A percentile compares a stretch with the other conserved stretches of the same genome.
These are phyloP conservation scores for Cajanus cajan DNA, from an alignment of 306 rosid genomes.

Conservation along the genomic window DNA sequence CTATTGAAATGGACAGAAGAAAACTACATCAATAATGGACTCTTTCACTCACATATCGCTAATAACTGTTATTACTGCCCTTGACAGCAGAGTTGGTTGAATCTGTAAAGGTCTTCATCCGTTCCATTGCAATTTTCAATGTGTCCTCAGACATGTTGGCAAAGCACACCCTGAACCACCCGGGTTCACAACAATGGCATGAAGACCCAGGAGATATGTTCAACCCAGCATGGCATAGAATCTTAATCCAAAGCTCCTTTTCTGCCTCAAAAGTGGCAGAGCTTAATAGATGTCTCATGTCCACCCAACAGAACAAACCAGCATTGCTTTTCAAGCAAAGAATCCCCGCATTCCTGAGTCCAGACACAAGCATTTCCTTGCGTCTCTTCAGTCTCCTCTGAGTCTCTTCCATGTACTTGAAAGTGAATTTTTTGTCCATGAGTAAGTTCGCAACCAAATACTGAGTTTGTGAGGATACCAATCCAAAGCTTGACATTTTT, in stretches of 20 bases:
- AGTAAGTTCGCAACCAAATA: slow-evolving; percentile 53
- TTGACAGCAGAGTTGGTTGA: neutral
- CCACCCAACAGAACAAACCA: slow-evolving; percentile 86
- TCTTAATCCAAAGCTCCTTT: slow-evolving; percentile 67
- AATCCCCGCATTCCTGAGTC: slow-evolving; percentile 54
- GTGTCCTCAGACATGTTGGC: slow-evolving; percentile 77
- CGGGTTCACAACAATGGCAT: slow-evolving; percentile 84
- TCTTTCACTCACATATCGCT: neutral
- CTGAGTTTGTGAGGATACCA: slow-evolving; percentile 82
- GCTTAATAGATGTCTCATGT: slow-evolving; percentile 61
- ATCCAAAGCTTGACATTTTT: slow-evolving; percentile 93
- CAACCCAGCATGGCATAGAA: slow-evolving; percentile 53
- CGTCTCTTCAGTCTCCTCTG: slow-evolving; percentile 42
- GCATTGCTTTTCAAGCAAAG: slow-evolving; percentile 68
- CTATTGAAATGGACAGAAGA: too few relatives aligned
- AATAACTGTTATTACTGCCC: neutral
- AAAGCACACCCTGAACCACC: slow-evolving; percentile 91
- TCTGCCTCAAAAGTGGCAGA: slow-evolving; percentile 64
- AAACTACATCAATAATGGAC: too few relatives aligned
- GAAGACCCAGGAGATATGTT: slow-evolving; percentile 85
- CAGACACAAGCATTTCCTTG: slow-evolving; percentile 48
- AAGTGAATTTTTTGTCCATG: slow-evolving; percentile 44
- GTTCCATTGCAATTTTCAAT: slow-evolving; percentile 54
- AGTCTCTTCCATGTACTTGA: slow-evolving; percentile 46
- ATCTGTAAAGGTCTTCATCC: slow-evolving; percentile 50